Evolutionary conservation across 768 basidiomycete species (phyloP), one percentile per base, ranked within the genome.

Genomic region (Tubosaeta sp.): DNA sequence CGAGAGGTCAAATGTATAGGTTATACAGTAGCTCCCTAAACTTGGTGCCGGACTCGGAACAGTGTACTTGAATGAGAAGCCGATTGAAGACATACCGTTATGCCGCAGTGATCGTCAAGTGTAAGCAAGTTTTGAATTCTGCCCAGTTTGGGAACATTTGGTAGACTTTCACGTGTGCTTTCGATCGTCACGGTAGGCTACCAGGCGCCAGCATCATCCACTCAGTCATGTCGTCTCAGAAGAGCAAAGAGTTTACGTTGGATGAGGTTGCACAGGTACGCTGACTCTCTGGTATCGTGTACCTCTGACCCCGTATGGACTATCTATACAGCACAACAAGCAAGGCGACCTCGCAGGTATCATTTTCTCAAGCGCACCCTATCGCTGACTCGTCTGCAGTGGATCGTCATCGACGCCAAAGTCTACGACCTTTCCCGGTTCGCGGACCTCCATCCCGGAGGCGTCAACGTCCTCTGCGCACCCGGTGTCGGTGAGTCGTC

Each of bases 381-480:
- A 34, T 44, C 45, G 50, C 52, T 53, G 13, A 60, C 39, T 7
- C 17, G 8, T 48, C 34, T 38, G 3, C 59, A 92, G 84, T 94
- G 92, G 90, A 77, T 93, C 41, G 73, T 88, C 33, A 76, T 93
- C 46, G 90, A 93, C 66, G 74, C 86, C 8, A 88, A 85, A 60
- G 88, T 93, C 27, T 93, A 87, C 52, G 82, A 92, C 63, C 67
- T 98, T 29, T 82, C 86, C 35, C 83, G 80, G 54, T 97, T 98
- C 60, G 85, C 83, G 22, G 74, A 83, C 54, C 70, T 97, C 46
- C 95, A 98, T 63, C 95, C 92, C 1, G 82, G 94, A 48, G 93
- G 94, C 10, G 66, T 80, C 26, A 85, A 82, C 32, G 91, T 95
- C 6, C 72, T 91, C 27, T 79, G 79, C 57, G 81, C 84, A 17